These are phyloP conservation scores for Monilinia fructigena DNA, from an alignment of 2,329 filamentous ascomycete species.

Conservation along the genomic window DNA sequence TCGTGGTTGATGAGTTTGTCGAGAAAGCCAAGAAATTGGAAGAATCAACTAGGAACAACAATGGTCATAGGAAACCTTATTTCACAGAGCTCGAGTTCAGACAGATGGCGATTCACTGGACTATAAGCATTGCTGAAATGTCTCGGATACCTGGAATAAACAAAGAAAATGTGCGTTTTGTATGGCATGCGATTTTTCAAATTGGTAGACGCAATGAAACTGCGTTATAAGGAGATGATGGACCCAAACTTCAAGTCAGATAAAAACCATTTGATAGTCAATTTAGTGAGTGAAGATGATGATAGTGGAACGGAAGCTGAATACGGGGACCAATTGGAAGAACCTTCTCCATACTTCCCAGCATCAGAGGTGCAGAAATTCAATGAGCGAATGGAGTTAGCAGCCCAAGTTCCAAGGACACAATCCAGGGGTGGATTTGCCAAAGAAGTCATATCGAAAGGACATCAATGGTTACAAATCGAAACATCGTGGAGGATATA, in stretches of 20 bases:
- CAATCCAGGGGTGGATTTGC: background rate
- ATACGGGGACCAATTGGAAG: conserved; percentile 22
- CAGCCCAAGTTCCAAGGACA: conserved; percentile 1
- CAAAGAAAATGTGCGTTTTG: conserved; percentile 56
- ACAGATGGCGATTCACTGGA: conserved; percentile 71
- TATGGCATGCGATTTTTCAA: conserved; percentile 62
- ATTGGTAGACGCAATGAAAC: conserved; percentile 52
- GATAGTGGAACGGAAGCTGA: conserved; percentile 32
- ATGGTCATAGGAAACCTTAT: conserved; percentile 54
- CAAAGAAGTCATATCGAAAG: conserved; percentile 9
- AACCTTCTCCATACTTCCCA: conserved; percentile 13
- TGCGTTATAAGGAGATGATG: conserved; percentile 53
- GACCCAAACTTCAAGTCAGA: conserved; percentile 36
- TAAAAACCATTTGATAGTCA: conserved; percentile 46
- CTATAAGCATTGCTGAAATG: conserved; percentile 61
- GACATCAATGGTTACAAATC: background rate
- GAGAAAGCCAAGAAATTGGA: conserved; percentile 58
- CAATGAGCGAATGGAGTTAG: conserved; percentile 11
- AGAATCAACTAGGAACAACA: conserved; percentile 59
- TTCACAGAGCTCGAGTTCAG: conserved; percentile 70
- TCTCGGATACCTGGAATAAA: conserved; percentile 62
- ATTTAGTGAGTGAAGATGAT: conserved; percentile 47
- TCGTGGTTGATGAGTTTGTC: conserved; percentile 65
- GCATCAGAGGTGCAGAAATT: conserved; percentile 21
- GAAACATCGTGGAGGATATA: background rate